Evolutionary conservation across 2,329 filamentous ascomycete species (phyloP).

Genomic region (Beauveria asiatica): DNA sequence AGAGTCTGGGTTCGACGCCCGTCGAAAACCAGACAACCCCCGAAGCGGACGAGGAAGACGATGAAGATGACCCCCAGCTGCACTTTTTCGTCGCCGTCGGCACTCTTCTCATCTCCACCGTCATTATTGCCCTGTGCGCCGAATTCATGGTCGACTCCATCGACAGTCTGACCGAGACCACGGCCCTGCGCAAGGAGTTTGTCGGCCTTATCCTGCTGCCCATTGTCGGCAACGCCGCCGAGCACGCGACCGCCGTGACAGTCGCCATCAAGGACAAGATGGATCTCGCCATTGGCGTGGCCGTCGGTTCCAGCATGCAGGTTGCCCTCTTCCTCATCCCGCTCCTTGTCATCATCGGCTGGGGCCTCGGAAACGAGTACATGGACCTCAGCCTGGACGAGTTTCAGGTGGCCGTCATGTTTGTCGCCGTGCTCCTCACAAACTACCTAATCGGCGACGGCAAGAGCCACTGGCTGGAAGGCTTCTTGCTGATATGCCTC

Average conservation of each 20-base stretch:
- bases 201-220: slow-evolving; percentile 73
- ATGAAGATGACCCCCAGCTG: slow-evolving; percentile 66
- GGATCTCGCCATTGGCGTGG: slow-evolving; percentile 74
- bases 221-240: slow-evolving; percentile 76
- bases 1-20: slow-evolving; percentile 37
- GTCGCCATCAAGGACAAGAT: slow-evolving; percentile 80
- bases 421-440: slow-evolving; percentile 74
- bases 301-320: slow-evolving; percentile 72
- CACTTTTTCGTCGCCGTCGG: slow-evolving; percentile 62
- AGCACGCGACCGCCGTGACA: slow-evolving; percentile 73
- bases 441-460: slow-evolving; percentile 83
- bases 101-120: slow-evolving; percentile 64
- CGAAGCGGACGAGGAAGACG: slow-evolving; percentile 54
- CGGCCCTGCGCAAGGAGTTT: slow-evolving; percentile 60
- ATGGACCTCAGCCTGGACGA: slow-evolving; percentile 83
- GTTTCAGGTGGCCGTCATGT: slow-evolving; percentile 80
- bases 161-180: slow-evolving; percentile 53
- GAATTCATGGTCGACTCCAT: slow-evolving; percentile 73
- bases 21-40: slow-evolving; percentile 27
- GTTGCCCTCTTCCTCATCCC: slow-evolving; percentile 74
- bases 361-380: slow-evolving; percentile 60
- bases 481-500: slow-evolving; percentile 64
- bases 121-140: slow-evolving; percentile 71
- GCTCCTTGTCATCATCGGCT: slow-evolving; percentile 67
- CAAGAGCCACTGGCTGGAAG: slow-evolving; percentile 75